phyloP scores from a whole-genome alignment of 2,329 filamentous ascomycete species.

The Teratosphaeria pseudoeucalypti region DNA sequence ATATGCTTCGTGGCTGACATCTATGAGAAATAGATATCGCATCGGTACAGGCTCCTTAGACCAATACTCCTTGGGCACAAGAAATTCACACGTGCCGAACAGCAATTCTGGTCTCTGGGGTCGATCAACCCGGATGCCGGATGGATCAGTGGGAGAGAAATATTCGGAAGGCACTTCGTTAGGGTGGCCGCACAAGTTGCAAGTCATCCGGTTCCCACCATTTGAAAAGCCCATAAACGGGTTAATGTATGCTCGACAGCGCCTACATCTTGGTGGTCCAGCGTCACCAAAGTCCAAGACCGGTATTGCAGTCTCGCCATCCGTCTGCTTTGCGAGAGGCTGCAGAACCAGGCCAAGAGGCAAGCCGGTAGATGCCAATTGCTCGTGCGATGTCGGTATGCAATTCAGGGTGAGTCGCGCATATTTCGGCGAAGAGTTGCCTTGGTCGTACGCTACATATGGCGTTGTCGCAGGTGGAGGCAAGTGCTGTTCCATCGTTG shows the following conservation, averaged over 20 bases:
- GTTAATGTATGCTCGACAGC: constrained; percentile 95
- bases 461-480: constrained; percentile 81
- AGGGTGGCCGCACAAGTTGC: constrained; percentile 94
- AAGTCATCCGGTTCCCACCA: constrained; percentile 92
- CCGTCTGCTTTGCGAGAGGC: constrained; percentile 70
- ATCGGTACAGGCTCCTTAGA: constrained; percentile 84
- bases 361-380: constrained; percentile 66
- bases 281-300: constrained; percentile 89
- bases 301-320: constrained; percentile 78
- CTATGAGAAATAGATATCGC: constrained; percentile 82
- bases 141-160: constrained; percentile 80
- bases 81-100: constrained; percentile 86
- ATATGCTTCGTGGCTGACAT: constrained; percentile 83
- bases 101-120: constrained; percentile 81
- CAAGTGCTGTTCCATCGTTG: constrained; percentile 88
- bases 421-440: constrained; percentile 91
- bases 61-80: constrained; percentile 98
- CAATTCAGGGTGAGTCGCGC: constrained; percentile 86
- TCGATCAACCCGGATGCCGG: constrained; percentile 77
- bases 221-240: constrained; percentile 97
- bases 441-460: constrained; percentile 90
- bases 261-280: constrained; percentile 80
- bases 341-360: constrained; percentile 83
- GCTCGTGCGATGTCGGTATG: constrained; percentile 74
- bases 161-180: constrained; percentile 91